phyloP scores from a whole-genome alignment of 106 monocot species.

The Dendrobium nobile region DNA sequence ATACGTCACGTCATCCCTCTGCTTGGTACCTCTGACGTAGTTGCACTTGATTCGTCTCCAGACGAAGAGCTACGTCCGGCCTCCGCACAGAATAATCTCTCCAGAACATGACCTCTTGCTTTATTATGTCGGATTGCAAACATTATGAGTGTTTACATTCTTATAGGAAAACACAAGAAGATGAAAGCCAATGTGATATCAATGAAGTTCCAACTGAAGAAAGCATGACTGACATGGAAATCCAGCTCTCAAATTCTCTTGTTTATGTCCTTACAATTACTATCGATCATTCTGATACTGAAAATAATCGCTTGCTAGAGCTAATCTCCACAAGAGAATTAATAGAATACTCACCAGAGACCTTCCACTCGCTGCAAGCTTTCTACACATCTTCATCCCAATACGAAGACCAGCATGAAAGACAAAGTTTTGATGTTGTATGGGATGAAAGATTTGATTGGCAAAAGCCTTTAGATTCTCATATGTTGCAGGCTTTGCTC shows the following conservation, averaged over 20 bases:
- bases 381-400: neutral
- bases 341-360: conserved; percentile 1
- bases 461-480: neutral
- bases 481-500: conserved; percentile 13
- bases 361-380: conserved; percentile 12
- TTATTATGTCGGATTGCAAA: neutral
- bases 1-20: no score
- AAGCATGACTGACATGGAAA: neutral
- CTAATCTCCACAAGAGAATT: neutral
- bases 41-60: no score
- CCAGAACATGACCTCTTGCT: no score
- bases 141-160: neutral
- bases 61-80: no score
- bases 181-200: neutral
- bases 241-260: no score
- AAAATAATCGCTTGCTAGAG: conserved; percentile 4
- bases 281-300: neutral
- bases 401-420: conserved; percentile 23
- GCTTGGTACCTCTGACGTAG: no score
- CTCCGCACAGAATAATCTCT: no score
- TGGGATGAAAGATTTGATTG: conserved; percentile 24
- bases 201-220: neutral
- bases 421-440: conserved; percentile 14
- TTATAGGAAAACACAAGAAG: conserved; percentile 18
- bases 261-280: no score